Conservation (phyloP, 1,284 basidiomycete genomes). For the Moesziomyces parantarcticus region DNA sequence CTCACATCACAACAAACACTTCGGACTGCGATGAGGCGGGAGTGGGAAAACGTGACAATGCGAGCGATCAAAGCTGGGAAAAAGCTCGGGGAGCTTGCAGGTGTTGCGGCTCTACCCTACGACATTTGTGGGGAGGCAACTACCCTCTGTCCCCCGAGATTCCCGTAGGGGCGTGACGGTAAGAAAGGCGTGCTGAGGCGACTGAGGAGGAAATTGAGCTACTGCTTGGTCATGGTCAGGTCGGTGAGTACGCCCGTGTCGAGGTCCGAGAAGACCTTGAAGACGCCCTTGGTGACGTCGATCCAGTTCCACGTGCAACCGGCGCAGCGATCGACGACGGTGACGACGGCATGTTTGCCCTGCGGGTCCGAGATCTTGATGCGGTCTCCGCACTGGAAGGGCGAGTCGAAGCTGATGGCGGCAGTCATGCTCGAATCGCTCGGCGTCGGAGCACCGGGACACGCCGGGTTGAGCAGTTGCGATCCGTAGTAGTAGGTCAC, state of each 20-base stretch:
- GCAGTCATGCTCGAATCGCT: conserved; percentile 33
- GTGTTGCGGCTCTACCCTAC: too few relatives aligned
- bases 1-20: too few relatives aligned
- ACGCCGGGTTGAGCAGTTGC: conserved; percentile 34
- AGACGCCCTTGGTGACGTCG: conserved; percentile 51
- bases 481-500: conserved; percentile 32
- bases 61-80: too few relatives aligned
- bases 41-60: too few relatives aligned
- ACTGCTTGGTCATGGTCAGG: conserved; percentile 20
- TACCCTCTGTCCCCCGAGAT: too few relatives aligned
- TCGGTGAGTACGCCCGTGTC: conserved; percentile 21
- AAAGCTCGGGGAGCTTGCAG: too few relatives aligned
- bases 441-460: conserved; percentile 15
- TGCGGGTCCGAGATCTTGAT: conserved; percentile 11
- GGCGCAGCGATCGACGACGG: conserved; percentile 29
- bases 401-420: conserved; percentile 27
- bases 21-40: too few relatives aligned
- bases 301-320: conserved; percentile 28
- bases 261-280: conserved; percentile 13
- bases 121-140: too few relatives aligned
- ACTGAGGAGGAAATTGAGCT: neutral
- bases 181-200: too few relatives aligned
- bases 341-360: conserved; percentile 17
- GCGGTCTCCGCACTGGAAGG: conserved; percentile 37
- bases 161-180: too few relatives aligned